Percentiles rank a stretch among this genome's conserved stretches.
Evolutionary conservation across 2,329 filamentous ascomycete genomes (phyloP).

Genomic region (Onygena corvina): DNA sequence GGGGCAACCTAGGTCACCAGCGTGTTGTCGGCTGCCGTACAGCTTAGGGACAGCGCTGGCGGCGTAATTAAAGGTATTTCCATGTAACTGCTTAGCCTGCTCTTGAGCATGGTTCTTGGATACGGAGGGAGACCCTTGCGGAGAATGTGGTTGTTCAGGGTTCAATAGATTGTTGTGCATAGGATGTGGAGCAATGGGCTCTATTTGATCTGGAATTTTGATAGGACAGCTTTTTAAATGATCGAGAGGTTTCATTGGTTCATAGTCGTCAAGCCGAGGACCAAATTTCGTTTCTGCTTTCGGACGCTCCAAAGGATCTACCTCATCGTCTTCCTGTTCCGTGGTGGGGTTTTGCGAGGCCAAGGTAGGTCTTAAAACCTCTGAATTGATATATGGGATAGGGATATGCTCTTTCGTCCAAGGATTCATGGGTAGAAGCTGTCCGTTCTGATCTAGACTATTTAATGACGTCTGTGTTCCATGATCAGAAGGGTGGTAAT

Average conservation of each 20-base stretch:
- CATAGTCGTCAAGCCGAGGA: neutral
- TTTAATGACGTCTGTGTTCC: neutral
- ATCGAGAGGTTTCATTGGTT: neutral
- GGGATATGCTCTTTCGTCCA: neutral
- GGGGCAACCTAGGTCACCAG: neutral
- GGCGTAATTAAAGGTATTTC: neutral
- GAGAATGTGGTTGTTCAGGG: neutral
- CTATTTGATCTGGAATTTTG: neutral
- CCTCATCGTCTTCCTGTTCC: neutral
- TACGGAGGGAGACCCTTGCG: neutral
- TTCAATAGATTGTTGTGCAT: neutral
- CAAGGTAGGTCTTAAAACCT: neutral
- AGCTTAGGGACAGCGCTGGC: neutral
- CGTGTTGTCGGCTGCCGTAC: neutral
- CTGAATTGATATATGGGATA: neutral
- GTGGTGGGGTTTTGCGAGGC: neutral
- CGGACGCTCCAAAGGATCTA: neutral
- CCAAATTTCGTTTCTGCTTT: neutral
- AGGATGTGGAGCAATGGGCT: neutral
- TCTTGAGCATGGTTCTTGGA: neutral
- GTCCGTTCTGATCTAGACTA: neutral
- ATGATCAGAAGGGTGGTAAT: too few relatives aligned
- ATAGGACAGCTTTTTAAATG: neutral
- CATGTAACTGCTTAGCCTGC: neutral
- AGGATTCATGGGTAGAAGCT: neutral